Conservation (phyloP, 805 yeast genomes). For the Ogataea trehaloabstinens region DNA sequence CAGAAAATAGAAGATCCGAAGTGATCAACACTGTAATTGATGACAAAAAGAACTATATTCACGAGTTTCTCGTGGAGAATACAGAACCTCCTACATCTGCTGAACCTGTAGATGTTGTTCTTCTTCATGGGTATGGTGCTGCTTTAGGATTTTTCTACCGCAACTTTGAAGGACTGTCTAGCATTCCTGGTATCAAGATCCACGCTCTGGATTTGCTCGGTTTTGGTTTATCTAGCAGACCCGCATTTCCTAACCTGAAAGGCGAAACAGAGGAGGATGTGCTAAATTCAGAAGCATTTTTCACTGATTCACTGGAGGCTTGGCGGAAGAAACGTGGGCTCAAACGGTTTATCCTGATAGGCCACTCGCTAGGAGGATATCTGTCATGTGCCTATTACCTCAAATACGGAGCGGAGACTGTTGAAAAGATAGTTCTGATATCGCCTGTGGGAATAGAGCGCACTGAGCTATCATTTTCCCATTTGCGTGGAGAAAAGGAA, state of each 20-base stretch:
- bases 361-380: constrained; percentile 81
- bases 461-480: constrained; percentile 45
- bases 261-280: constrained; percentile 38
- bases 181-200: constrained; percentile 52
- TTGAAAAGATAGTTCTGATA: constrained; percentile 57
- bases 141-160: constrained; percentile 77
- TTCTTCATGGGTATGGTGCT: constrained; percentile 93
- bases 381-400: constrained; percentile 64
- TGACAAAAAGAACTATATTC: constrained; percentile 47
- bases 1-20: constrained; percentile 43
- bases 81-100: constrained; percentile 27
- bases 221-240: constrained; percentile 67
- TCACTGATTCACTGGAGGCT: constrained; percentile 54
- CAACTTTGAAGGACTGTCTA: constrained; percentile 55
- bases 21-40: constrained; percentile 56
- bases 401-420: constrained; percentile 47
- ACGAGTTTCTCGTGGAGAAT: constrained; percentile 64
- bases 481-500: constrained; percentile 2
- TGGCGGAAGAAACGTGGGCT: constrained; percentile 58
- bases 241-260: constrained; percentile 33
- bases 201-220: constrained; percentile 74
- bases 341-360: constrained; percentile 57
- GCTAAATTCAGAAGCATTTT: constrained; percentile 53
- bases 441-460: constrained; percentile 82
- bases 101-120: constrained; percentile 42